A percentile compares a stretch with the other conserved stretches of the same genome.
phyloP scores from a whole-genome alignment of 495 filamentous ascomycete species.

The Podospora bellae-mahoneyi region DNA sequence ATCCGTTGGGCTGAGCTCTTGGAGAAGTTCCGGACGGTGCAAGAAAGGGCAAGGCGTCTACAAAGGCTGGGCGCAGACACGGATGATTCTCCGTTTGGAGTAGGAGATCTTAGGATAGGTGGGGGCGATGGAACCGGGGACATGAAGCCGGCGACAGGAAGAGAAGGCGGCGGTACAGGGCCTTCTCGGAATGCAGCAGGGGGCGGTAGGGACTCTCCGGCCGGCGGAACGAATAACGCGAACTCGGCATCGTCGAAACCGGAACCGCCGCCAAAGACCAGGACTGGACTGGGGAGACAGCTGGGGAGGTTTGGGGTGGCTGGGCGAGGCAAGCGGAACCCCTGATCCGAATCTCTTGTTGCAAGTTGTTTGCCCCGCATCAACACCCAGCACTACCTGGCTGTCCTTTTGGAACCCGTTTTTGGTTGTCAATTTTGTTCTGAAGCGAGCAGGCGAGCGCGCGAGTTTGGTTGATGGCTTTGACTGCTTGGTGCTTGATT shows the following conservation, averaged over 20 bases:
- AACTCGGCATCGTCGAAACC: conserved; percentile 25
- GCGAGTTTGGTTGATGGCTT: background rate
- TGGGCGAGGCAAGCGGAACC: conserved; percentile 49
- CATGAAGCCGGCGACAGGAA: conserved; percentile 35
- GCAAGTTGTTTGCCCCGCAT: conserved; percentile 3
- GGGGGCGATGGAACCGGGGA: conserved; percentile 41
- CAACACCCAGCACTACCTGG: background rate
- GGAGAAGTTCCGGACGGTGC: conserved; percentile 90
- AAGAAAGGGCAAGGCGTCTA: conserved; percentile 66
- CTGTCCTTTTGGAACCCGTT: conserved; percentile 8
- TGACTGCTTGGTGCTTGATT: background rate
- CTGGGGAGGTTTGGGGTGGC: conserved; percentile 67
- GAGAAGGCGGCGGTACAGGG: conserved; percentile 30
- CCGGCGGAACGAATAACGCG: background rate
- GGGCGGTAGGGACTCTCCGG: conserved; percentile 14
- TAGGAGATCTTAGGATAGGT: conserved; percentile 42
- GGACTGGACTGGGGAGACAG: conserved; percentile 62
- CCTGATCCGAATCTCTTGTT: conserved; percentile 24
- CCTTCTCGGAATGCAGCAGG: conserved; percentile 32
- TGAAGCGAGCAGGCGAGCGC: conserved; percentile 4
- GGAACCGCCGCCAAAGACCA: conserved; percentile 51
- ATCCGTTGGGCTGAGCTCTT: conserved; percentile 92
- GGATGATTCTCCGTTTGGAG: conserved; percentile 40
- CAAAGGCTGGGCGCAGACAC: conserved; percentile 41
- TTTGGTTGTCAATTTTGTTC: conserved; percentile 10